A percentile compares a stretch with the other conserved stretches of the same genome.
Evolutionary conservation across 2,329 filamentous ascomycete genomes (phyloP).

Genomic region (Aspergillus fischeri): DNA sequence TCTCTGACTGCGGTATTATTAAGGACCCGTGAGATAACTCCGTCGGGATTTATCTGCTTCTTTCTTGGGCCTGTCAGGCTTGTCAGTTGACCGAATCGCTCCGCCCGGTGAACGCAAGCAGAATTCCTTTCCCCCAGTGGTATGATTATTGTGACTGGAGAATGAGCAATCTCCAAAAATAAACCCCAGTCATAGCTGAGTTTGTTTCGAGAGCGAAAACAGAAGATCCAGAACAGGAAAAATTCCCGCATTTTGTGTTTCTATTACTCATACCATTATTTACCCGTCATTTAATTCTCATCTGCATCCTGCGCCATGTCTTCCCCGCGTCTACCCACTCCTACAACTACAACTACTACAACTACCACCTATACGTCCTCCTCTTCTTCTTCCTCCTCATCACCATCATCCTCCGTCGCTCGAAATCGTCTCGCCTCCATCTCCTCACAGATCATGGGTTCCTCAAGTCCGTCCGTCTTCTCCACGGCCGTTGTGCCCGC

Average conservation of each 20-base stretch:
- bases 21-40: background rate
- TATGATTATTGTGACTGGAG: background rate
- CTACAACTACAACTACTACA: conserved; percentile 9
- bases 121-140: background rate
- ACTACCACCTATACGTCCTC: conserved; percentile 8
- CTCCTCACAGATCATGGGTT: conserved; percentile 61
- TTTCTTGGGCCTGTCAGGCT: background rate
- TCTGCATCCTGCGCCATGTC: conserved; percentile 15
- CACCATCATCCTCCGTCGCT: conserved; percentile 14
- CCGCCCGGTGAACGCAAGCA: conserved; percentile 34
- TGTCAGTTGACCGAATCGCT: background rate
- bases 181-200: background rate
- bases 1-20: background rate
- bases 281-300: background rate
- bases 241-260: background rate
- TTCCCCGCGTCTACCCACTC: conserved; percentile 4
- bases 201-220: background rate
- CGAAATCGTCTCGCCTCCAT: conserved; percentile 31
- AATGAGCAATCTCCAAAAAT: background rate
- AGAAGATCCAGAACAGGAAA: background rate
- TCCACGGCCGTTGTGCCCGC: conserved; percentile 73
- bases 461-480: conserved; percentile 63
- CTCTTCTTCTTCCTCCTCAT: conserved; percentile 9
- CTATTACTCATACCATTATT: conserved; percentile 1
- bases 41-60: background rate